Percentiles rank a stretch among this genome's conserved stretches.
These are phyloP conservation scores for Nematocida sp. DNA, from an alignment of 371 early-diverging fungal species.

Conservation along the genomic window DNA sequence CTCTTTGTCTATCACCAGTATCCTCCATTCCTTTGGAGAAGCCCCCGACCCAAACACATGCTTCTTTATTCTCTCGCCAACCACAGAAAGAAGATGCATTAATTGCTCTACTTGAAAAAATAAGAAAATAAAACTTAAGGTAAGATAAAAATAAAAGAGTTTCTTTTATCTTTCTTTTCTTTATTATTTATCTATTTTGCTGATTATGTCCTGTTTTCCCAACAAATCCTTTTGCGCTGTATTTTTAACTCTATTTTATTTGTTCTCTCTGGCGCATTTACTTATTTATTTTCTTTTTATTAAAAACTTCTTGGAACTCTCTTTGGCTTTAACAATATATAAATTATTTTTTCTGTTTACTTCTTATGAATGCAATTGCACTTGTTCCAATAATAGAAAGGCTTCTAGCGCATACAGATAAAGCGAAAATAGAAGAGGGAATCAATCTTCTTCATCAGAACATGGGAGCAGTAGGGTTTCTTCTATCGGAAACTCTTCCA, in stretches of 20 bases:
- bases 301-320: no score
- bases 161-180: neutral
- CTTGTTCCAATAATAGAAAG: slow-evolving; percentile 49
- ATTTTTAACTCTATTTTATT: no score
- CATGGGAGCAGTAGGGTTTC: slow-evolving; percentile 26
- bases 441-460: slow-evolving; percentile 28
- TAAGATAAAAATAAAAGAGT: slow-evolving; percentile 3
- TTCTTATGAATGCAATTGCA: slow-evolving; percentile 46
- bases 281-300: no score
- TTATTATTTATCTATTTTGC: no score
- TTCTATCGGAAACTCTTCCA: slow-evolving; percentile 7
- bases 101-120: no score
- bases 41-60: slow-evolving; percentile 56
- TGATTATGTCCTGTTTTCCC: no score
- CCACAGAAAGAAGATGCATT: slow-evolving; percentile 59
- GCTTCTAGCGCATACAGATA: slow-evolving; percentile 16
- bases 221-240: no score
- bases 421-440: slow-evolving; percentile 38
- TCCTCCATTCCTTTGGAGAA: slow-evolving; percentile 57
- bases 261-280: no score
- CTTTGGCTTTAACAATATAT: no score
- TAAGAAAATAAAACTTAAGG: no score
- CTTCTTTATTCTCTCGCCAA: slow-evolving; percentile 60
- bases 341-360: slow-evolving; percentile 45
- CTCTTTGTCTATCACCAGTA: slow-evolving; percentile 62